These are phyloP conservation scores for Fusarium brevicatenulatum DNA, from an alignment of 2,329 filamentous ascomycete genomes.

Conservation along the genomic window DNA sequence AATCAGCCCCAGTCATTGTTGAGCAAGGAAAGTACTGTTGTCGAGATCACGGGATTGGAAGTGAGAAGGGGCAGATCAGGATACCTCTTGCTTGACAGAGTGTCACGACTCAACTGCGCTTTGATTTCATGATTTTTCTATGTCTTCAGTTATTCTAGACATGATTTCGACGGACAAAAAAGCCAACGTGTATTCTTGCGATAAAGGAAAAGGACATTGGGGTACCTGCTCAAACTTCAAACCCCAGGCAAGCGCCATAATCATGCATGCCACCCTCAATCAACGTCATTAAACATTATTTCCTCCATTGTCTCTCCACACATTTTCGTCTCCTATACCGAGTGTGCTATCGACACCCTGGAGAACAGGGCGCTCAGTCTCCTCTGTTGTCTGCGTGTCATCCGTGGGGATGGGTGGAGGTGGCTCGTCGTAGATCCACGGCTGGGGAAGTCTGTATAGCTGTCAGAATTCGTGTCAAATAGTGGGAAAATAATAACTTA, in stretches of 20 bases:
- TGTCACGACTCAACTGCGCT: neutral
- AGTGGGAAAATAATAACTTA: constrained; percentile 55
- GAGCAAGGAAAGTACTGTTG: neutral
- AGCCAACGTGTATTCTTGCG: neutral
- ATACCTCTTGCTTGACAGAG: neutral
- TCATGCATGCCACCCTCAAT: constrained; percentile 10
- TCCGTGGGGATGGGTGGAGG: constrained; percentile 52
- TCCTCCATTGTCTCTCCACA: constrained; percentile 48
- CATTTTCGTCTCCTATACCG: constrained; percentile 54
- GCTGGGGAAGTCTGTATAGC: constrained; percentile 67
- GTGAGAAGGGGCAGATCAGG: neutral
- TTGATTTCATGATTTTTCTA: neutral
- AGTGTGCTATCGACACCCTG: constrained; percentile 50
- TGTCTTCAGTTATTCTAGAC: neutral
- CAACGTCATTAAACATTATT: constrained; percentile 37
- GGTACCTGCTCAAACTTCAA: constrained; percentile 9
- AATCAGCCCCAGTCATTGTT: no score
- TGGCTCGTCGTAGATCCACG: constrained; percentile 73
- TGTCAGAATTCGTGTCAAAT: constrained; percentile 24
- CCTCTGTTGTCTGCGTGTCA: constrained; percentile 43
- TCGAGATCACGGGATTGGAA: neutral
- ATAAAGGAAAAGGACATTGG: neutral
- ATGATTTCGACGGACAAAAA: neutral
- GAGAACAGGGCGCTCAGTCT: constrained; percentile 44
- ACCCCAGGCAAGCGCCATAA: constrained; percentile 14